Evolutionary conservation across 768 basidiomycete species (phyloP), one percentile per base, ranked within the genome.

Genomic region (Pleurotus giganteus): DNA sequence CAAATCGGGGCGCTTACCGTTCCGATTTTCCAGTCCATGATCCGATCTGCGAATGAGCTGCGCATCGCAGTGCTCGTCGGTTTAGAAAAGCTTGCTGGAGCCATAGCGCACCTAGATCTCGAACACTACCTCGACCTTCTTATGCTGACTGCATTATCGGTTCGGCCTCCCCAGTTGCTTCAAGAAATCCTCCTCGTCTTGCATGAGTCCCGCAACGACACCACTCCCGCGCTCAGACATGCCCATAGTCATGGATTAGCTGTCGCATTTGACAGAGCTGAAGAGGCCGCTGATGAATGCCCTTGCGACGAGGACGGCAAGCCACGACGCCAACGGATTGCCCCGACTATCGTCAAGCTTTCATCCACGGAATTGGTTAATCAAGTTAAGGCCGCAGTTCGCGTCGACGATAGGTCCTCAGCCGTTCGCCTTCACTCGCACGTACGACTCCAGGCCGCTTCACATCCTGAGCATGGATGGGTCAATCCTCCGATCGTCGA

Each of bases 211-310:
- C 74, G 78, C 1, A 26, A 21, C 7, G 53, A 57, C 2, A 53
- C 54, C 28, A 3, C 57, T 59, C 54, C 65, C 0, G 59, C 67
- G 0, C 58, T 67, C 37, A 62, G 64, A n/a, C 83, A 87, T 60
- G 77, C 75, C 1, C 79, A 80, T 59, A 81, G 80, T 49, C 76
- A 83, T 29, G 78, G 80, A 0, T 71, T 86, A 1, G 79, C 76
- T 4, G 73, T 87, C 26, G 77, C 76, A 1, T 85, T 84, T 54
- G 85, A 87, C 56, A 75, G 82, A 11, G 83, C 82, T 1, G 84
- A 88, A 59, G 86, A 87, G 60, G 86, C 85, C 4, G 78, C 78
- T 1, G 83, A 86, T 55, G 76, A 79, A 59, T 88, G 84, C 63
- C 85, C 85, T 6, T 86, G 85, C 53, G 79, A 85, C 56, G 83